Percentiles rank a stretch among this genome's conserved stretches.
phyloP scores from a whole-genome alignment of 2,329 filamentous ascomycete species.

The Paraphaeosphaeria sporulosa region DNA sequence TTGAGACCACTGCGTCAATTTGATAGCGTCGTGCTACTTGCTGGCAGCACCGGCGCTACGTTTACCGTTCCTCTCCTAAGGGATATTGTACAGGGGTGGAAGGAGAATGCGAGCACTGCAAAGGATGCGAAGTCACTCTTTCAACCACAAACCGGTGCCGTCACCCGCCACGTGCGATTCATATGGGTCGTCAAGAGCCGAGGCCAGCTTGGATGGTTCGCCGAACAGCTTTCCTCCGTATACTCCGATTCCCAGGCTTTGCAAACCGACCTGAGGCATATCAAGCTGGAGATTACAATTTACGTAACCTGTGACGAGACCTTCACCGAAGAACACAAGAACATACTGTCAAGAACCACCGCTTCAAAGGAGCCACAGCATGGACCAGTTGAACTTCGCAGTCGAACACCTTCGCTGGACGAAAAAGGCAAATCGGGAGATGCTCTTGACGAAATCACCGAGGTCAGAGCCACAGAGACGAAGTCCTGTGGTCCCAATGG shows the following conservation, averaged over 20 bases:
- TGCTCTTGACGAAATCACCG: constrained; percentile 32
- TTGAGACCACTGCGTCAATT: constrained; percentile 64
- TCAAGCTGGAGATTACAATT: constrained; percentile 60
- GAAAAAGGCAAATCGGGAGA: constrained; percentile 29
- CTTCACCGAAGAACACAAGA: constrained; percentile 53
- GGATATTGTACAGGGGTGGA: constrained; percentile 61
- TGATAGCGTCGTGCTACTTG: constrained; percentile 66
- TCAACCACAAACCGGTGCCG: constrained; percentile 35
- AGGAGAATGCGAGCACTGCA: constrained; percentile 33
- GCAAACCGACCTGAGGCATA: constrained; percentile 43
- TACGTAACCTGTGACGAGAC: constrained; percentile 64
- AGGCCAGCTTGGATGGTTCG: constrained; percentile 62
- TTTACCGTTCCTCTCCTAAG: constrained; percentile 65
- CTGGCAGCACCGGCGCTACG: constrained; percentile 67
- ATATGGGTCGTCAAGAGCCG: constrained; percentile 67
- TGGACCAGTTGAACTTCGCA: constrained; percentile 30
- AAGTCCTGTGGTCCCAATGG: constrained; percentile 38
- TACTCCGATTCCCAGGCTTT: constrained; percentile 53
- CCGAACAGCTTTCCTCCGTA: constrained; percentile 57
- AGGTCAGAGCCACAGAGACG: constrained; percentile 23
- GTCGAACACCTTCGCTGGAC: constrained; percentile 23
- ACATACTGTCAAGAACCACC: constrained; percentile 33
- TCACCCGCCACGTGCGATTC: constrained; percentile 61
- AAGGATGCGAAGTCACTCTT: constrained; percentile 25
- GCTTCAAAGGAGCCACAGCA: constrained; percentile 27